phyloP scores from a whole-genome alignment of 257 asterid species.

The Nicotiana obtusifolia region DNA sequence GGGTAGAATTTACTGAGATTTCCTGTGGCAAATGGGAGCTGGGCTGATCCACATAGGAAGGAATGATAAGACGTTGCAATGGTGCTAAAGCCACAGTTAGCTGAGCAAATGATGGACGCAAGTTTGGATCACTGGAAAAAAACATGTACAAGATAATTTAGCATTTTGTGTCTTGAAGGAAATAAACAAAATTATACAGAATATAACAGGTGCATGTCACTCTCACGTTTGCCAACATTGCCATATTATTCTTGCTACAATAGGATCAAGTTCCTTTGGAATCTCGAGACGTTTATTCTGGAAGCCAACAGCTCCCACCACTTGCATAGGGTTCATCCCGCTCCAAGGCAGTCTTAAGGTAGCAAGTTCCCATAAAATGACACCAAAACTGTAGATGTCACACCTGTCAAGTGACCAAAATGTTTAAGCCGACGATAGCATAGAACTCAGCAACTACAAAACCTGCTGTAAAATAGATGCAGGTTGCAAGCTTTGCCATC shows the following conservation, averaged over 20 bases:
- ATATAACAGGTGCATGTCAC: not conserved
- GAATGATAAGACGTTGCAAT: slow-evolving; percentile 72
- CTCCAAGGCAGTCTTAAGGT: slow-evolving; percentile 95
- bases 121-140: slow-evolving; percentile 70
- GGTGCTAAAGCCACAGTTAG: slow-evolving; percentile 83
- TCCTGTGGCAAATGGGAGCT: slow-evolving; percentile 43
- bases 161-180: not conserved
- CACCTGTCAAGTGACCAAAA: slow-evolving; percentile 49
- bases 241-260: slow-evolving; percentile 91
- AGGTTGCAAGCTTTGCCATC: not conserved
- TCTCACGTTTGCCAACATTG: slow-evolving; percentile 98
- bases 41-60: slow-evolving; percentile 56
- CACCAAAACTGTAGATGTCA: slow-evolving; percentile 94
- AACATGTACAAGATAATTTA: slow-evolving; percentile 4
- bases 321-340: slow-evolving; percentile 99
- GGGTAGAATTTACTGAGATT: slow-evolving; percentile 58
- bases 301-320: slow-evolving; percentile 98
- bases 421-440: not conserved
- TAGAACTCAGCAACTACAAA: not conserved
- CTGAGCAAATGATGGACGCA: slow-evolving; percentile 92
- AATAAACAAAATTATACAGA: not conserved
- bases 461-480: not conserved
- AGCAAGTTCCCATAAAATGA: slow-evolving; percentile 96
- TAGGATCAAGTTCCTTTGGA: slow-evolving; percentile 91
- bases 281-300: slow-evolving; percentile 96